phyloP scores from a whole-genome alignment of 1,284 basidiomycete species.

The Hymenochaete sp. region DNA sequence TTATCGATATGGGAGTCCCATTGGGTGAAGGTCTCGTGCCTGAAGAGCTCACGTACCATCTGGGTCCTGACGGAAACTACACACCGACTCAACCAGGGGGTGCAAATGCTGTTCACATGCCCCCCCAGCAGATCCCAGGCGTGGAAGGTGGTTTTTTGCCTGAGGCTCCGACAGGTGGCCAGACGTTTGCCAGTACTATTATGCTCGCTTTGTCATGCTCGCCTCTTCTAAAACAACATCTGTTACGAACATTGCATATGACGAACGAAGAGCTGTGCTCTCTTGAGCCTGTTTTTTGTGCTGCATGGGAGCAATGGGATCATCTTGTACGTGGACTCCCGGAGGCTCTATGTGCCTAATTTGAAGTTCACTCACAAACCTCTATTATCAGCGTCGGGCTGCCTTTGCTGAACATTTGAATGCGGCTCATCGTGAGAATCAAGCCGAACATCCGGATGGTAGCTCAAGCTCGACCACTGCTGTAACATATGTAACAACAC shows the following conservation, averaged over 20 bases:
- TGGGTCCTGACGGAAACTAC: conserved; percentile 49
- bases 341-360: no score
- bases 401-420: conserved; percentile 7
- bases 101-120: conserved; percentile 21
- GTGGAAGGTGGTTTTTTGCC: conserved; percentile 25
- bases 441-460: conserved; percentile 16
- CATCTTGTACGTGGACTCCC: conserved; percentile 53
- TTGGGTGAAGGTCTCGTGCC: conserved; percentile 58
- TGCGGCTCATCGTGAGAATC: no score
- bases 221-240: conserved; percentile 61
- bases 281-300: conserved; percentile 67
- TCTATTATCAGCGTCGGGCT: no score
- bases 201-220: conserved; percentile 64
- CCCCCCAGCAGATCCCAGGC: conserved; percentile 29
- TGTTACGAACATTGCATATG: conserved; percentile 62
- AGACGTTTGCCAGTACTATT: conserved; percentile 64
- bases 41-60: conserved; percentile 53
- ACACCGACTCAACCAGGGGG: conserved; percentile 39
- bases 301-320: conserved; percentile 78
- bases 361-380: no score
- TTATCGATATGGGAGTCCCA: conserved; percentile 67
- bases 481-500: no score
- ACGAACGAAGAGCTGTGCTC: conserved; percentile 69
- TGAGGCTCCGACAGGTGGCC: conserved; percentile 43
- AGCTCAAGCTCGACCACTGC: background rate